Evolutionary conservation across 140 eudicot genomes (phyloP).

Genomic region (Erigeron philadelphicus): DNA sequence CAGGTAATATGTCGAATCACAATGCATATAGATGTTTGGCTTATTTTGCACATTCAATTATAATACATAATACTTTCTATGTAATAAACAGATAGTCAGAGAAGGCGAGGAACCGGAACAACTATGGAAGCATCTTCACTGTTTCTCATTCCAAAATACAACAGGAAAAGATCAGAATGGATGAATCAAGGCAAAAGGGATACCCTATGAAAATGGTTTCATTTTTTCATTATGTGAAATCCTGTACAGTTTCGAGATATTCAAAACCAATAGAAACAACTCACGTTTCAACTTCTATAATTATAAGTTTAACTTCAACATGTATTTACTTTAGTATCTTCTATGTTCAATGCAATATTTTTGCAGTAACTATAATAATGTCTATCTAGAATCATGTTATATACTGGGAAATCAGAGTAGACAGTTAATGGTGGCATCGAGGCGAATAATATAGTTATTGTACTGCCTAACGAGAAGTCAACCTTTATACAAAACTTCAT

Average conservation of each 20-base stretch:
- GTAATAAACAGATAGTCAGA: conserved; percentile 42
- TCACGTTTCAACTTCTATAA: background rate
- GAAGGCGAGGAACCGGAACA: conserved; percentile 60
- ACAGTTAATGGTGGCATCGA: background rate
- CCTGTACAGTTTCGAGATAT: conserved; percentile 31
- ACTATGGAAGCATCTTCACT: conserved; percentile 47
- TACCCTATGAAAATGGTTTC: conserved; percentile 20
- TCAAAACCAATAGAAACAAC: background rate
- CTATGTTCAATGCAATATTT: conserved; percentile 16
- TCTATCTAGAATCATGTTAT: background rate
- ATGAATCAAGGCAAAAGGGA: conserved; percentile 26
- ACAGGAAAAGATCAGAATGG: conserved; percentile 26
- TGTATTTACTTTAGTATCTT: conserved; percentile 24
- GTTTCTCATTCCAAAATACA: conserved; percentile 47
- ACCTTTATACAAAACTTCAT: conserved; percentile 17
- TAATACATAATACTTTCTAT: conserved; percentile 6
- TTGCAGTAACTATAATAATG: conserved; percentile 1
- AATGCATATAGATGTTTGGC: background rate
- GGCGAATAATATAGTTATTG: conserved; percentile 2
- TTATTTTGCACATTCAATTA: conserved; percentile 1
- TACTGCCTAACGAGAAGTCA: conserved; percentile 12
- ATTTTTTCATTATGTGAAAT: conserved; percentile 24
- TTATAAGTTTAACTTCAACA: conserved; percentile 5
- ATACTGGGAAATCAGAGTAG: background rate
- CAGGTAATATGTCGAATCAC: conserved; percentile 28